A percentile compares a stretch with the other conserved stretches of the same genome.
phyloP scores from a whole-genome alignment of 1,284 basidiomycete genomes.

The Vanrija sp. region DNA sequence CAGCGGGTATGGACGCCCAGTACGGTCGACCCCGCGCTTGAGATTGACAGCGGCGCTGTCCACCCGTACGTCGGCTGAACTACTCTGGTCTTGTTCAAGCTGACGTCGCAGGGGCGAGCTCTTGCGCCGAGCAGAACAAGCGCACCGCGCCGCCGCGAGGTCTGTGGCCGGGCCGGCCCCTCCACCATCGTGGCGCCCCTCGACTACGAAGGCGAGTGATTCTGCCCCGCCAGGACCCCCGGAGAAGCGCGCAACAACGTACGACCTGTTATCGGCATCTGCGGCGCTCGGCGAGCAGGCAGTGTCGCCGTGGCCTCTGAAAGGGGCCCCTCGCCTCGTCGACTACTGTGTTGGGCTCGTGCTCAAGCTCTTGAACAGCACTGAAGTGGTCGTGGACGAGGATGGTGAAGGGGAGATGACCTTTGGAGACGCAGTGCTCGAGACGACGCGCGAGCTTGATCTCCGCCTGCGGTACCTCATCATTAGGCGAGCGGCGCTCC shows the following conservation, averaged over 20 bases:
- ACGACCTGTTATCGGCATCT: constrained; percentile 1
- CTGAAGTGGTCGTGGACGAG: constrained; percentile 10
- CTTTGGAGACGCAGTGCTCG: constrained; percentile 24
- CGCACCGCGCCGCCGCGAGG: constrained; percentile 27
- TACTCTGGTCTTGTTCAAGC: not conserved
- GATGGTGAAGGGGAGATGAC: constrained; percentile 9
- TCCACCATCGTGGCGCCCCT: constrained; percentile 35
- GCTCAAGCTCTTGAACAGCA: constrained; percentile 24
- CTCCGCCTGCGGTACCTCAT: constrained; percentile 27
- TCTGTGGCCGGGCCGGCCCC: constrained; percentile 39
- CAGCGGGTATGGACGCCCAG: constrained; percentile 15
- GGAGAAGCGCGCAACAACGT: not conserved
- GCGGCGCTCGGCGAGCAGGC: not conserved
- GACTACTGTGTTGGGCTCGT: constrained; percentile 25
- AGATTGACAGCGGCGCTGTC: constrained; percentile 12
- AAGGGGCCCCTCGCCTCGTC: constrained; percentile 16
- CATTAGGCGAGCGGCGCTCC: constrained; percentile 15
- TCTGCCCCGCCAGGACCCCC: not conserved
- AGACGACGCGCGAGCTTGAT: constrained; percentile 28
- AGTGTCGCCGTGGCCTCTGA: not conserved
- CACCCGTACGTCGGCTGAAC: constrained; percentile 29
- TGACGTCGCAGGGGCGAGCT: constrained; percentile 31
- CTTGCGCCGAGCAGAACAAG: constrained; percentile 24
- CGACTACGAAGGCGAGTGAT: not conserved
- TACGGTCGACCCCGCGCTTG: not conserved